Conservation (phyloP, 306 rosid genomes). For the Pterocarpus macrocarpus region DNA sequence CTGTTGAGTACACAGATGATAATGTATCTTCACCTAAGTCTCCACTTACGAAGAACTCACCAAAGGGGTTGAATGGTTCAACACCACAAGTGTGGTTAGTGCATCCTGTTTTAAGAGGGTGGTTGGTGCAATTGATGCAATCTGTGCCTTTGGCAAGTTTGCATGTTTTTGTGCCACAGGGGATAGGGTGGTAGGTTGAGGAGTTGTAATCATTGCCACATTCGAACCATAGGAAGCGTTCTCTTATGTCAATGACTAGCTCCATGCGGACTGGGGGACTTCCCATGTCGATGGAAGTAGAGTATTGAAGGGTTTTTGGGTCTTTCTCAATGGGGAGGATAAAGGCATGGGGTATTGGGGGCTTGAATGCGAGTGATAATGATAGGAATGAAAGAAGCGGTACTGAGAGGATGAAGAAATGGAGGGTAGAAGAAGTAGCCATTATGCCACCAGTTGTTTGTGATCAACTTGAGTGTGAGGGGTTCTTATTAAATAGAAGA, state of each 20-base stretch:
- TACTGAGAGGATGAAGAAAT: slow-evolving; percentile 22
- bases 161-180: slow-evolving; percentile 33
- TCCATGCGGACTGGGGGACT: slow-evolving; percentile 38
- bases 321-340: slow-evolving; percentile 52
- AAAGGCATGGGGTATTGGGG: slow-evolving; percentile 29
- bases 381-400: neutral
- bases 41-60: slow-evolving; percentile 10
- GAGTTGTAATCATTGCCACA: slow-evolving; percentile 46
- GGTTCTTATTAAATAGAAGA: slow-evolving; percentile 1
- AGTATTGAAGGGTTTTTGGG: slow-evolving; percentile 48
- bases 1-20: neutral
- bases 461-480: neutral
- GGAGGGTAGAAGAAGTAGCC: slow-evolving; percentile 19
- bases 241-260: slow-evolving; percentile 49
- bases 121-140: slow-evolving; percentile 44
- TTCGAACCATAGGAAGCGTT: slow-evolving; percentile 52
- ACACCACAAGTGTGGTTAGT: slow-evolving; percentile 41
- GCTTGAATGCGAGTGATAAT: slow-evolving; percentile 13
- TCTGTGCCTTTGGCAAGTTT: slow-evolving; percentile 16
- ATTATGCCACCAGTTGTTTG: neutral
- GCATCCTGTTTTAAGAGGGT: slow-evolving; percentile 47
- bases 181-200: slow-evolving; percentile 32
- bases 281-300: slow-evolving; percentile 44
- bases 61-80: slow-evolving; percentile 40
- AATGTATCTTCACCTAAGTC: slow-evolving; percentile 42